Evolutionary conservation across 352 stramenopile species (phyloP).

Genomic region (Thalassiosira mediterranea): DNA sequence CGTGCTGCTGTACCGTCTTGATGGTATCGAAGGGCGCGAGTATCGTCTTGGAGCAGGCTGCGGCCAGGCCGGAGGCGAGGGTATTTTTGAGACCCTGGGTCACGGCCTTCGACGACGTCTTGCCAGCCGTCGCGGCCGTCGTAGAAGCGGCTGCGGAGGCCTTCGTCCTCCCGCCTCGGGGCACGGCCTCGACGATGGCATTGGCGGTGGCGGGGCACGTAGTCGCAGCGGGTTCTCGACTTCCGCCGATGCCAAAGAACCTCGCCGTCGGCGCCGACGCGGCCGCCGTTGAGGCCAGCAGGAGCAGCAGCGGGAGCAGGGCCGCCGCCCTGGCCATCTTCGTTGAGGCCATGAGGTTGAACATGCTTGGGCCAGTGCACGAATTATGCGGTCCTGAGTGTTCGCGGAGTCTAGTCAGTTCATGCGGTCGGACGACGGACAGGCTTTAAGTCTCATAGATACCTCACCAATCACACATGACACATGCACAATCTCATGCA

Average conservation of each 20-base stretch:
- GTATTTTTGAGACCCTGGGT: conserved; percentile 74
- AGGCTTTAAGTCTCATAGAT: too few species aligned
- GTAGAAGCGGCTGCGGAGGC: not conserved
- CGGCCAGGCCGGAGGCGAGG: conserved; percentile 70
- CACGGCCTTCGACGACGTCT: conserved; percentile 30
- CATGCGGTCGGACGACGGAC: too few species aligned
- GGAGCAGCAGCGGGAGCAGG: not conserved
- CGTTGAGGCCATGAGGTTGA: too few species aligned
- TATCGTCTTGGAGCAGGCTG: conserved; percentile 84
- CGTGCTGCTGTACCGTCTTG: conserved; percentile 86
- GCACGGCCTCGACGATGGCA: not conserved
- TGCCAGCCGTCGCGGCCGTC: conserved; percentile 1
- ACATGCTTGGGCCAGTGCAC: too few species aligned
- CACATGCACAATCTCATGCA: too few species aligned
- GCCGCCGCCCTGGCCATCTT: not conserved
- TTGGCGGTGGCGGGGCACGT: not conserved
- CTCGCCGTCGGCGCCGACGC: not conserved
- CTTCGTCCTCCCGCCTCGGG: not conserved
- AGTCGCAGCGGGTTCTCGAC: not conserved
- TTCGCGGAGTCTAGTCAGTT: too few species aligned
- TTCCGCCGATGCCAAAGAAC: not conserved
- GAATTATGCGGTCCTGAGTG: too few species aligned
- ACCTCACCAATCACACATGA: too few species aligned
- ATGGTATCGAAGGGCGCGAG: conserved; percentile 87
- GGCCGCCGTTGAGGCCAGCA: not conserved